Evolutionary conservation across 73 alveolate genomes (phyloP).

Genomic region (Paramecium sexaurelia): DNA sequence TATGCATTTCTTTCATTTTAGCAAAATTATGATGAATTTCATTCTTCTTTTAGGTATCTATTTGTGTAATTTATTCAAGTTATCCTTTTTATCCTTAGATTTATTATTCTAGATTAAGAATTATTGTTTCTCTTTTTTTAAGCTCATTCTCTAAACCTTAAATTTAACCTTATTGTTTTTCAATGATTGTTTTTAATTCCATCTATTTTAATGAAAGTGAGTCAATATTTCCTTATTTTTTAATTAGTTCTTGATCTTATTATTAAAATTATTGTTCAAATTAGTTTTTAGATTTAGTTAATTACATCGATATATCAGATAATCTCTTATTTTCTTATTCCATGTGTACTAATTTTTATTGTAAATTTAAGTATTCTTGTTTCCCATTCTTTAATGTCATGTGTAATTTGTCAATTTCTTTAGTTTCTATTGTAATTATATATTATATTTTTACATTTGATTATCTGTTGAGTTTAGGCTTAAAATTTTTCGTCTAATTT

Average conservation of each 20-base stretch:
- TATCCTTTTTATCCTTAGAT: not conserved
- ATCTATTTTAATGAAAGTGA: not conserved
- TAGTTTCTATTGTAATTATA: not conserved
- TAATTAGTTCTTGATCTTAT: not conserved
- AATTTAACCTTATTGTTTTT: not conserved
- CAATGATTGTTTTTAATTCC: not conserved
- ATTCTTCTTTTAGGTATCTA: not conserved
- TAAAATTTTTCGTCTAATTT: not conserved
- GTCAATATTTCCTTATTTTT: not conserved
- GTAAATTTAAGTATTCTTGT: not conserved
- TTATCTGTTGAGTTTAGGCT: not conserved
- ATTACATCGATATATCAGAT: not conserved
- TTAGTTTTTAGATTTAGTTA: not conserved
- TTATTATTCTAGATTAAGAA: not conserved
- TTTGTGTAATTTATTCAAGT: not conserved
- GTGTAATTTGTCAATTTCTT: not conserved
- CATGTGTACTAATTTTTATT: not conserved
- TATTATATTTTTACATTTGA: not conserved
- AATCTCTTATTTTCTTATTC: slow-evolving; percentile 13
- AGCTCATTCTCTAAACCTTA: not conserved
- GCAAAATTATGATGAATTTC: slow-evolving; percentile 5
- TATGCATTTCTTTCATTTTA: slow-evolving; percentile 20
- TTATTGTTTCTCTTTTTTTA: not conserved
- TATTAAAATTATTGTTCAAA: not conserved
- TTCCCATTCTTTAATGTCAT: not conserved